Base-by-base conservation (phyloP, 305 asterid genomes). In the Petunia hybrid region DNA sequence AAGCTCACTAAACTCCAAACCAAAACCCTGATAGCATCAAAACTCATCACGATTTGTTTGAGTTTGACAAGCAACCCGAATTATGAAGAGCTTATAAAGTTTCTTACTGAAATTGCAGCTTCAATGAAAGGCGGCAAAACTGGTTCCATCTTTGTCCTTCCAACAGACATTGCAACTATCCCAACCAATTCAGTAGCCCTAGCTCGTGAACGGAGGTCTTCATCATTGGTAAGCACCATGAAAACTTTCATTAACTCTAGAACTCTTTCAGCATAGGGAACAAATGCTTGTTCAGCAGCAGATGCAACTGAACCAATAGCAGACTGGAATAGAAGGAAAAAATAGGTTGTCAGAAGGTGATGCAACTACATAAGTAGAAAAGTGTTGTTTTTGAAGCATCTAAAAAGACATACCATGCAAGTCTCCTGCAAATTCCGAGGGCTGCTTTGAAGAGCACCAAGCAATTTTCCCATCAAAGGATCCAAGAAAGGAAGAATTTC, bases 241-340 rank as follows among this genome's bases (percentile, higher is more conserved):
- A 97, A 97, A 65, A 86, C 83, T 86, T 93, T 93, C 95, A 94
- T 94, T 92, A 97, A 87, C 90, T 94, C 99, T 81, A 97, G 93
- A 86, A 97, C 99, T 89, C 89, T 91, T 83, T 97, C 98, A 75
- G 98, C 98, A 85, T 92, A 94, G 64, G 97, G 98, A 81, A 94
- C 68, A 85, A 97, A 97, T 74, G 98, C 96, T 85, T 97, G 92
- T 80, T 97, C 99, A 62, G 99, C 94, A 85, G 99, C 99, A 85
- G 99, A 88, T 82, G 99, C 99, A 84, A 97, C 97, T 82, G 99
- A 97, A 78, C 99, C 99, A 60, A 97, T 95, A 80, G 99, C 98
- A 87, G 99, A 97, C 99, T 95, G 86, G 85, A 89, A 86, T 73
- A 83, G 68, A 85, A 87, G 67, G 67, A 80, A 63, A 67, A 69